These are phyloP conservation scores for Lentinus brumalis DNA, from an alignment of 768 basidiomycete species.

Conservation along the genomic window DNA sequence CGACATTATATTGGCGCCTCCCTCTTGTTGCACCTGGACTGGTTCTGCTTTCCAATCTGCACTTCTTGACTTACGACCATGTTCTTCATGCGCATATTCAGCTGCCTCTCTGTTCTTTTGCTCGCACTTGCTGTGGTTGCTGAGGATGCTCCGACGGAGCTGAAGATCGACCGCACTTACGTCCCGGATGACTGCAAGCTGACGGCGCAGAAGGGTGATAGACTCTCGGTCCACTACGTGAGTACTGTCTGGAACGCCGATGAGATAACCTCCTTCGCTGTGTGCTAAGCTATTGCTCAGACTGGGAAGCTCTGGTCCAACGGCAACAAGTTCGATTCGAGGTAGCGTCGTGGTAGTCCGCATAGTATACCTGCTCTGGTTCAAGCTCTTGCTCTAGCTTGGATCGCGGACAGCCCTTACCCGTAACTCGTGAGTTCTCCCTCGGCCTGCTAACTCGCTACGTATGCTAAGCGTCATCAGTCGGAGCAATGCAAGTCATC, in stretches of 20 bases:
- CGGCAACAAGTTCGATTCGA: slow-evolving; percentile 90
- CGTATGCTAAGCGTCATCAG: slow-evolving; percentile 37
- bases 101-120: slow-evolving; percentile 47
- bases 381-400: slow-evolving; percentile 40
- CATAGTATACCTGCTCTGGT: neutral
- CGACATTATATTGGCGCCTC: too few species aligned
- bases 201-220: slow-evolving; percentile 62
- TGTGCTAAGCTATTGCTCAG: slow-evolving; percentile 35
- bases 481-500: slow-evolving; percentile 82
- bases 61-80: neutral
- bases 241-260: slow-evolving; percentile 23
- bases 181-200: slow-evolving; percentile 56
- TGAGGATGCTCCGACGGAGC: slow-evolving; percentile 52
- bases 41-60: too few species aligned
- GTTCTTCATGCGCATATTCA: slow-evolving; percentile 29
- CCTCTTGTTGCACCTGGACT: too few species aligned
- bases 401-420: slow-evolving; percentile 75
- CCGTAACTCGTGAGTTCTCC: slow-evolving; percentile 65
- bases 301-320: slow-evolving; percentile 78
- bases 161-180: slow-evolving; percentile 63
- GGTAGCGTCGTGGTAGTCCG: slow-evolving; percentile 41
- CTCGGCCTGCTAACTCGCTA: neutral
- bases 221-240: slow-evolving; percentile 79
- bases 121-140: slow-evolving; percentile 51
- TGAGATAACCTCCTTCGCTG: too few species aligned